Evolutionary conservation across 345 rosid genomes (phyloP).

Genomic region (Eucalyptus cladocalyx): DNA sequence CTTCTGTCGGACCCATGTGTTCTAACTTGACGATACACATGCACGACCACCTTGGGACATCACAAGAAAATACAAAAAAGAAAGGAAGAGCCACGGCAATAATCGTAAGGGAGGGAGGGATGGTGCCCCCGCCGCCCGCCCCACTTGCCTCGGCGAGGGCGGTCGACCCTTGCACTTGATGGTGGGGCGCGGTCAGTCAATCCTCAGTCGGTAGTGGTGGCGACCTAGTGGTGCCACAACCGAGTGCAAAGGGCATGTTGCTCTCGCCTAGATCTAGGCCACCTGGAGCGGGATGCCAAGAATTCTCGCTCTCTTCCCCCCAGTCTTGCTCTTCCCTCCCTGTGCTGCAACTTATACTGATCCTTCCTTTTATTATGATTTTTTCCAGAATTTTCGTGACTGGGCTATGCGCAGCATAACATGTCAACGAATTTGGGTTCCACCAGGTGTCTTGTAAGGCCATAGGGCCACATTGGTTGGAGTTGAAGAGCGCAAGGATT

Average conservation of each 20-base stretch:
- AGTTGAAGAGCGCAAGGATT: neutral
- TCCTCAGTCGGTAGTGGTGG: neutral
- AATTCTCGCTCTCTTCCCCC: neutral
- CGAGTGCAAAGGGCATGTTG: neutral
- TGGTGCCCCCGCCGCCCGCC: neutral
- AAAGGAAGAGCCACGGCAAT: neutral
- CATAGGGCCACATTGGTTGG: accelerated
- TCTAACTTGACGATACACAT: too few species aligned
- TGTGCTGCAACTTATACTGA: neutral
- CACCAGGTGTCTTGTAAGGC: neutral
- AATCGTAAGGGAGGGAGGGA: neutral
- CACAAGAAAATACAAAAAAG: accelerated
- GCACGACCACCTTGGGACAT: too few species aligned
- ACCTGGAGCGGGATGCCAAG: too few species aligned
- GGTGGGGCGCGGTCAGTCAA: neutral
- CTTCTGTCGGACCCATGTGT: neutral
- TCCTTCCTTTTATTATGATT: neutral
- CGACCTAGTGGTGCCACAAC: neutral
- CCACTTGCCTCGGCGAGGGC: neutral
- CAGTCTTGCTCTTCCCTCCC: neutral
- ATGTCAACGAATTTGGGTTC: neutral
- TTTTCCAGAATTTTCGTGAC: neutral
- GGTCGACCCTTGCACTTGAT: neutral
- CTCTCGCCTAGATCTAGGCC: neutral
- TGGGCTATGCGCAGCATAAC: neutral